Evolutionary conservation across 2,329 filamentous ascomycete genomes (phyloP), one percentile per base, ranked within the genome.

Genomic region (Xylariaceae sp.): DNA sequence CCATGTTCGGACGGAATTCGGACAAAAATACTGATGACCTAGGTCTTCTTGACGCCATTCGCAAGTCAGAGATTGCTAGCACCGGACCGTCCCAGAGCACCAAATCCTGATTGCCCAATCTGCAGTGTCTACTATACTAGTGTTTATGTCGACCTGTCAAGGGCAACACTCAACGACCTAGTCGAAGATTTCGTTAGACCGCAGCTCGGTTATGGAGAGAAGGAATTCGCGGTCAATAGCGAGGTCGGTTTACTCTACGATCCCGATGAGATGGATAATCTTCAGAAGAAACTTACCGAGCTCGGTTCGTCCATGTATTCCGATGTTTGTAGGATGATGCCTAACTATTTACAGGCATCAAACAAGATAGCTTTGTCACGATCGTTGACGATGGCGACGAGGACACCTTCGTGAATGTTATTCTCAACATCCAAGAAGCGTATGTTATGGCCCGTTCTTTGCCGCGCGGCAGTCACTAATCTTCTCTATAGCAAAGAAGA

Each of bases 221-320:
- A 79, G 55, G 92, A 96, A 50, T 85, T 98, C 61, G 88, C 88
- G 2, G 77, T 98, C 55, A 89, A 83, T 68, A 91, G 84, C 54
- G 88, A 91, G 6, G 79, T 83, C 9, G 88, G 88, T 48, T 80
- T 93, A n/a, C 80, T 98, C 42, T 98, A 96, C 67, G 95, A 98
- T 67, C 84, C 88, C 0, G 95, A 98, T 53, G 85, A 96, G 67
- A 91, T 91, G 3, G 90, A 96, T 54, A 96, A 97, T 66, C 77
- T 98, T 1, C 73, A 79, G 1, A 96, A 91, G 77, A 92, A 89
- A 58, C 81, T 99, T 48, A 80, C 74, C 21, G 90, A 96, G 19
- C 80, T 97, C 7, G 90, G 85, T 84, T 77, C 65, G 76, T 26
- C 46, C 19, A 52, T 21, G 20, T 2, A 53, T 48, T 18, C 21